These are phyloP conservation scores for Geotrichum klebahnii DNA, from an alignment of 1,139 yeast genomes.

Conservation along the genomic window DNA sequence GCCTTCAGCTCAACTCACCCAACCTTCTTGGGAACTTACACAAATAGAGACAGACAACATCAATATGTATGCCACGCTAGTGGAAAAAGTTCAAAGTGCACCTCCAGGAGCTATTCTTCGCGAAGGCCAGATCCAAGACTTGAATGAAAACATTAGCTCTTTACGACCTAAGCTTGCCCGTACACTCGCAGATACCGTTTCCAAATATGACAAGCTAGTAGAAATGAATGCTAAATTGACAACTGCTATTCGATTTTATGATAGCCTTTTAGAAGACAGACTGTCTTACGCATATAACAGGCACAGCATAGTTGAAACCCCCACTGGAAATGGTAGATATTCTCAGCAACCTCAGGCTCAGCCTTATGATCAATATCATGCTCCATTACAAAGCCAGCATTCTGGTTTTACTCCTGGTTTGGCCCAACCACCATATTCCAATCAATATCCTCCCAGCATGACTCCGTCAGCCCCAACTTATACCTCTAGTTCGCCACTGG, in stretches of 20 bases:
- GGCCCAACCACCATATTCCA: neutral
- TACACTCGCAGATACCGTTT: constrained; percentile 58
- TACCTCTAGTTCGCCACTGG: too few relatives aligned
- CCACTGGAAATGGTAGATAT: constrained; percentile 2
- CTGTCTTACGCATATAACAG: constrained; percentile 48
- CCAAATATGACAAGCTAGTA: constrained; percentile 64
- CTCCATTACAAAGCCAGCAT: neutral
- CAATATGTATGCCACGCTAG: constrained; percentile 61
- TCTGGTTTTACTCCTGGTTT: neutral
- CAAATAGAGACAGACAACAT: constrained; percentile 65
- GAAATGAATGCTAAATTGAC: constrained; percentile 80
- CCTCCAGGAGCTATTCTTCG: constrained; percentile 53
- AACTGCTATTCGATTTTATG: constrained; percentile 74
- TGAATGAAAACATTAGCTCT: constrained; percentile 60
- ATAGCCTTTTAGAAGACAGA: constrained; percentile 68
- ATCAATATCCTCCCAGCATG: constrained; percentile 1
- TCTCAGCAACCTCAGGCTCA: constrained; percentile 7
- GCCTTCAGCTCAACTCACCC: constrained; percentile 20
- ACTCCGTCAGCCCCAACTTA: constrained; percentile 13
- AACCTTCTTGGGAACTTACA: constrained; percentile 42
- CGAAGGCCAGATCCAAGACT: constrained; percentile 58
- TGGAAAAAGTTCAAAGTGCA: constrained; percentile 52
- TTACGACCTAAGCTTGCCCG: constrained; percentile 72
- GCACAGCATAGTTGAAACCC: constrained; percentile 15
- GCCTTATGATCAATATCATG: neutral